Evolutionary conservation across 78 protist species (phyloP).

Genomic region (slime mould (Dictyostelium discoideum)): DNA sequence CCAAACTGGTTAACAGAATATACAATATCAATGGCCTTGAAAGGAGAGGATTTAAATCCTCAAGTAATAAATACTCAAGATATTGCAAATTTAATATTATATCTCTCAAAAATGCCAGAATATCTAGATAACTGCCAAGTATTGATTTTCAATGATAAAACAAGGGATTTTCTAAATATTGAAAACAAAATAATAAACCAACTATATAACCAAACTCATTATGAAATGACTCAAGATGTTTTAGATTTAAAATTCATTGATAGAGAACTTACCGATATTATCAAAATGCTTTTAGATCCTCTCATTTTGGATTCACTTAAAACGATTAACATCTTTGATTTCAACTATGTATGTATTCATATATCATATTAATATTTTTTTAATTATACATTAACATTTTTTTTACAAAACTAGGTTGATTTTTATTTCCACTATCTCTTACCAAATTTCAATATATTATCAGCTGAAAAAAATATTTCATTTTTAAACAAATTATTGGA

Average conservation of each 20-base stretch:
- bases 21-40: background rate
- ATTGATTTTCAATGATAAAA: background rate
- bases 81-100: background rate
- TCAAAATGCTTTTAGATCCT: too few species aligned
- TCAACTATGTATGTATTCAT: background rate
- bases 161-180: background rate
- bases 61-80: background rate
- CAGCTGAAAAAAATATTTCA: background rate
- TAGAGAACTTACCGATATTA: background rate
- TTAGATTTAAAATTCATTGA: background rate
- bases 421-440: background rate
- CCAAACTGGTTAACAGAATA: background rate
- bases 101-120: background rate
- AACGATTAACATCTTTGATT: background rate
- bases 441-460: background rate
- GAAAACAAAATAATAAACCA: background rate
- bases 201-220: background rate
- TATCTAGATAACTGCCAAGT: background rate
- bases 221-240: background rate
- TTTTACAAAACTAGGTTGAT: background rate
- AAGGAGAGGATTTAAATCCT: background rate
- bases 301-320: background rate
- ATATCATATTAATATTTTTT: too few species aligned
- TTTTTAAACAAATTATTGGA: background rate
- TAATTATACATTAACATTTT: too few species aligned